These are phyloP conservation scores for Pseudogymnoascus sp. DNA, from an alignment of 2,329 filamentous ascomycete genomes.

Conservation along the genomic window DNA sequence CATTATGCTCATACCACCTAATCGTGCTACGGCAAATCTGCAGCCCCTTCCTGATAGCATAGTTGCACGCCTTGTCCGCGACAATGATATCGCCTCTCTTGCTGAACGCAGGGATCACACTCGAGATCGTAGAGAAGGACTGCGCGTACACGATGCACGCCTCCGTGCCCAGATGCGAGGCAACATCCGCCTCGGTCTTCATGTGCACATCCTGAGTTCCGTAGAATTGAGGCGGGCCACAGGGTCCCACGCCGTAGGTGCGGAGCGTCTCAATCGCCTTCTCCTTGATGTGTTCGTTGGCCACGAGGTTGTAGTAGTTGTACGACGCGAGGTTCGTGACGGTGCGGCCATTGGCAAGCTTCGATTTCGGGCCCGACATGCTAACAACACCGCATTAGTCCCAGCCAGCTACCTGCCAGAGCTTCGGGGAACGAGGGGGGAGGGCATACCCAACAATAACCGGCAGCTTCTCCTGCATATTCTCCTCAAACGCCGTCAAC, in stretches of 20 bases:
- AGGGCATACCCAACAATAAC: conserved; percentile 71
- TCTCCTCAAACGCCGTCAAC: conserved; percentile 65
- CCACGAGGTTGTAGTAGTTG: conserved; percentile 97
- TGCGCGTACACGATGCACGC: conserved; percentile 94
- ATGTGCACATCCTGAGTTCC: conserved; percentile 97
- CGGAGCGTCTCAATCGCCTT: conserved; percentile 90
- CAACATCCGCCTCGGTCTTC: conserved; percentile 91
- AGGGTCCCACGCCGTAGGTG: conserved; percentile 93
- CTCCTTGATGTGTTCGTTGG: conserved; percentile 85
- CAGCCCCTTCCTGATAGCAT: conserved; percentile 85
- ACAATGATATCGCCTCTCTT: conserved; percentile 97
- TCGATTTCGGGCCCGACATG: conserved; percentile 81
- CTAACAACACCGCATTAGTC: conserved; percentile 34
- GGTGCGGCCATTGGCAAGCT: conserved; percentile 78
- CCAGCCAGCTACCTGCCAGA: neutral
- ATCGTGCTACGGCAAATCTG: conserved; percentile 89
- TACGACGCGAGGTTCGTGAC: conserved; percentile 90
- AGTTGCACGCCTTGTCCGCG: conserved; percentile 88
- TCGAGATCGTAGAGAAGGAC: conserved; percentile 92
- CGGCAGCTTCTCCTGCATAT: conserved; percentile 75
- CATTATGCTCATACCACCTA: conserved; percentile 90
- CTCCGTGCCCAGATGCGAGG: conserved; percentile 76
- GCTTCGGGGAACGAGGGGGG: no score
- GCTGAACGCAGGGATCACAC: conserved; percentile 91
- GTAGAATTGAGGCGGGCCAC: conserved; percentile 95